phyloP scores from a whole-genome alignment of 2,329 filamentous ascomycete species.

The Neopestalotiopsis clavispora region DNA sequence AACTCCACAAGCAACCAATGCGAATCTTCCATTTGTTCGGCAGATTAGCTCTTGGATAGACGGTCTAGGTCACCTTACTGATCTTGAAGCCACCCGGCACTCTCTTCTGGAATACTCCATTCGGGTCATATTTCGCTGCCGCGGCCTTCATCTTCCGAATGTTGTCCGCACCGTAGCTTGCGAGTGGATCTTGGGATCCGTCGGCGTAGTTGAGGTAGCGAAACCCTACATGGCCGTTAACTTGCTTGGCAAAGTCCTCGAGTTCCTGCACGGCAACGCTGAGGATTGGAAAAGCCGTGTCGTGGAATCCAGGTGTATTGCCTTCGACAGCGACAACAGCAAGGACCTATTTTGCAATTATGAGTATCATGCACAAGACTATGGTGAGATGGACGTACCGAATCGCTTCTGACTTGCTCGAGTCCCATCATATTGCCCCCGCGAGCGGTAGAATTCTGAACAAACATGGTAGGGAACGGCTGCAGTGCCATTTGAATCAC shows the following conservation, averaged over 20 bases:
- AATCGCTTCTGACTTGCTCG: constrained; percentile 36
- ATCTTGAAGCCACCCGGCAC: constrained; percentile 44
- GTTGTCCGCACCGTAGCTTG: constrained; percentile 40
- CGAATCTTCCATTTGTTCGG: too few relatives aligned
- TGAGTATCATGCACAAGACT: neutral
- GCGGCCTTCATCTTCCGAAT: constrained; percentile 33
- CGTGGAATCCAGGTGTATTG: constrained; percentile 27
- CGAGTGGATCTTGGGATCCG: constrained; percentile 34
- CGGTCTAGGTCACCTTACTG: neutral
- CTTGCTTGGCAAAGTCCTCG: constrained; percentile 23
- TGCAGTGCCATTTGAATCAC: constrained; percentile 38
- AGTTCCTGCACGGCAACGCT: constrained; percentile 31
- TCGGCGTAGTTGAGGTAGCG: constrained; percentile 44
- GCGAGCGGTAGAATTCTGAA: constrained; percentile 36
- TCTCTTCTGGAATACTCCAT: constrained; percentile 40
- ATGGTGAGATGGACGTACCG: constrained; percentile 12
- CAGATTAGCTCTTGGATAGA: too few relatives aligned
- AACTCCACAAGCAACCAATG: too few relatives aligned
- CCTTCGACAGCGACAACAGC: constrained; percentile 8
- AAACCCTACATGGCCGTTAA: constrained; percentile 30
- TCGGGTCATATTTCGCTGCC: constrained; percentile 41
- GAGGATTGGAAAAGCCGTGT: constrained; percentile 34
- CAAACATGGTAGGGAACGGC: constrained; percentile 42
- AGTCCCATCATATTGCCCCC: constrained; percentile 47
- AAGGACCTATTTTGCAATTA: constrained; percentile 1